These are phyloP conservation scores for Hibiscus tridactylites DNA, from an alignment of 345 rosid species.

Conservation along the genomic window DNA sequence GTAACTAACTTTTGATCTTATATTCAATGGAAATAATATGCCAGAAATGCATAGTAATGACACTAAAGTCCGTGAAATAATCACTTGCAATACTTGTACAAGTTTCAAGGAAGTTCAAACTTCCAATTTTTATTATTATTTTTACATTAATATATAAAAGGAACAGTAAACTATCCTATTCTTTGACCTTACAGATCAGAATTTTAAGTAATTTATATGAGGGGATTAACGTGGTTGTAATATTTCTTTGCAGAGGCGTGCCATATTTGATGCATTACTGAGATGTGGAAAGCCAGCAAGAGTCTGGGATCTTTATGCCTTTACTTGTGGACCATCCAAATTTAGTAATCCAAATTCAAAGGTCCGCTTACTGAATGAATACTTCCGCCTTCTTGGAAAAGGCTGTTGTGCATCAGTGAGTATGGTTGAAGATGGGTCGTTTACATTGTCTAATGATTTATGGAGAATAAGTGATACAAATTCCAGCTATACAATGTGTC, in stretches of 20 bases:
- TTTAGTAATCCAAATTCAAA: constrained; percentile 60
- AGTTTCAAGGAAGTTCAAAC: not conserved
- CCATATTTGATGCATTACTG: constrained; percentile 49
- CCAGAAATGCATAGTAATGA: not conserved
- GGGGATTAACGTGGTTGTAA: not conserved
- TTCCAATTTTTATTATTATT: not conserved
- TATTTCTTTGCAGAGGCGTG: constrained; percentile 54
- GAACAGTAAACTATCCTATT: not conserved
- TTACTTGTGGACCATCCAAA: constrained; percentile 68
- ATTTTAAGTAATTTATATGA: not conserved
- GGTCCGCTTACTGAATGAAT: constrained; percentile 82
- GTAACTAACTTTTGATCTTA: not conserved
- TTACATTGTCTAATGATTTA: constrained; percentile 57
- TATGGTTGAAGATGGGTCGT: constrained; percentile 65
- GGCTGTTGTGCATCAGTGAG: constrained; percentile 44
- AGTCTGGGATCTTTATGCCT: constrained; percentile 81
- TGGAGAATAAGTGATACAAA: constrained; percentile 87
- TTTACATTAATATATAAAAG: not conserved
- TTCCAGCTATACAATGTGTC: constrained; percentile 59
- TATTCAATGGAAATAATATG: not conserved
- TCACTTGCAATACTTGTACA: not conserved
- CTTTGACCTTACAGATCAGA: not conserved
- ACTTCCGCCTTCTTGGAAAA: constrained; percentile 81
- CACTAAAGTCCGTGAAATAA: not conserved
- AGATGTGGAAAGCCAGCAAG: constrained; percentile 56